Conservation (phyloP, 2,329 filamentous ascomycete species). For the Lojkania enalia region DNA sequence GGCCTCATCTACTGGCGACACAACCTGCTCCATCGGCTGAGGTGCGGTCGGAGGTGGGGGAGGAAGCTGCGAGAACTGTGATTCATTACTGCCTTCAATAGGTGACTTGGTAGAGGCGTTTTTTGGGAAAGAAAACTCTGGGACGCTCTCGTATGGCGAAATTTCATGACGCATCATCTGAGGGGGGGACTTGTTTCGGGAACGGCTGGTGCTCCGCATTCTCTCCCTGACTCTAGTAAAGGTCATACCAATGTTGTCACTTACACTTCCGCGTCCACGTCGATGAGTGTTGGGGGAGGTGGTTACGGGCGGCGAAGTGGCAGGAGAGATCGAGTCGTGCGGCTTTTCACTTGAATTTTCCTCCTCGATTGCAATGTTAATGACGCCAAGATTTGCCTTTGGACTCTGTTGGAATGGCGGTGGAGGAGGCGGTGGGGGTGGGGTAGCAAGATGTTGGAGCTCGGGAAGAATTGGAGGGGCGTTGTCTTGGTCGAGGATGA, state of each 20-base stretch:
- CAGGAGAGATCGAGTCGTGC: slow-evolving; percentile 23
- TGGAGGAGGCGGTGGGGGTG: slow-evolving; percentile 56
- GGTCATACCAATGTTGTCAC: slow-evolving; percentile 59
- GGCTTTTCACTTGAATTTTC: slow-evolving; percentile 28
- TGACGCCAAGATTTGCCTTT: slow-evolving; percentile 41
- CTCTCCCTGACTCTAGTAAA: slow-evolving; percentile 57
- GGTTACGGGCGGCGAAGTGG: slow-evolving; percentile 24
- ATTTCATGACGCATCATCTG: slow-evolving; percentile 30
- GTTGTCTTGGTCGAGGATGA: slow-evolving; percentile 48
- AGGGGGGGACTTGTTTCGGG: slow-evolving; percentile 54
- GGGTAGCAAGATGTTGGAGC: slow-evolving; percentile 61
- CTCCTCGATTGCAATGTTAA: slow-evolving; percentile 54
- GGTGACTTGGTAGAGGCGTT: slow-evolving; percentile 32
- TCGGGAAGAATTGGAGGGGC: slow-evolving; percentile 60
- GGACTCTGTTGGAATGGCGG: slow-evolving; percentile 31
- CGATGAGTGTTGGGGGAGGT: slow-evolving; percentile 49
- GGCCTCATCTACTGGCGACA: slow-evolving; percentile 39
- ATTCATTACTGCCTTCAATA: slow-evolving; percentile 28
- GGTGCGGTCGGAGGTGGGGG: slow-evolving; percentile 45
- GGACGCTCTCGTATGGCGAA: slow-evolving; percentile 51
- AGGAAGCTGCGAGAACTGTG: slow-evolving; percentile 34
- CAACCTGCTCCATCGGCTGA: slow-evolving; percentile 46
- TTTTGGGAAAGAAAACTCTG: slow-evolving; percentile 37
- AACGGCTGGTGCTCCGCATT: slow-evolving; percentile 61
- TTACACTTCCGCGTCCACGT: slow-evolving; percentile 59